phyloP scores from a whole-genome alignment of 2,329 filamentous ascomycete species.

The Mollisia scopiformis region DNA sequence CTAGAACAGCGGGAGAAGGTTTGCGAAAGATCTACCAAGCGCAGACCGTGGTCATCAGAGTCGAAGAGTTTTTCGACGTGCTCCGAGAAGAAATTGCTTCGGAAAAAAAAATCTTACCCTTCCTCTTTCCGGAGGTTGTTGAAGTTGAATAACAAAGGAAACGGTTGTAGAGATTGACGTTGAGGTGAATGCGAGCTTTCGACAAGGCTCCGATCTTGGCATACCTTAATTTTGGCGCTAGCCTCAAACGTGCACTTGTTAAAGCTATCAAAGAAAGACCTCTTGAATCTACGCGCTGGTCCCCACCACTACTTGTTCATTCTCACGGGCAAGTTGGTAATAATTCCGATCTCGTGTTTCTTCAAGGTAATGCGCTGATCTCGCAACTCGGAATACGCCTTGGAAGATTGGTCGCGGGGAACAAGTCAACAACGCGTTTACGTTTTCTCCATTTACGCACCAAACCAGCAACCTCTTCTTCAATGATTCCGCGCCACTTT shows the following conservation, averaged over 20 bases:
- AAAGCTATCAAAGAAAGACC: conserved; percentile 7
- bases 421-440: conserved; percentile 12
- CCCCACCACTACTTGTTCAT: background rate
- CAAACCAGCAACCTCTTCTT: conserved; percentile 7
- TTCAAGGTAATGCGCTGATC: conserved; percentile 3
- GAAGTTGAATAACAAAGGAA: conserved; percentile 11
- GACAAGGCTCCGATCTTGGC: background rate
- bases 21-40: background rate
- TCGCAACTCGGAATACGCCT: background rate
- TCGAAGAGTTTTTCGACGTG: background rate
- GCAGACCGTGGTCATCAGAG: background rate
- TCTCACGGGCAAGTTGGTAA: background rate
- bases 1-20: background rate
- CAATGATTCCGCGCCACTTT: conserved; percentile 16
- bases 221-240: conserved; percentile 4
- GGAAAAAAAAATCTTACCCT: background rate
- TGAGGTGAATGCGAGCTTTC: background rate
- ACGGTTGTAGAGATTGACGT: background rate
- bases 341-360: background rate
- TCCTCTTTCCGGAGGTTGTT: background rate
- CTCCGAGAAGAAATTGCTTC: background rate
- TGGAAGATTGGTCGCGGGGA: background rate
- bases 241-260: background rate
- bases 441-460: background rate
- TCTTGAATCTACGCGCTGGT: background rate